Evolutionary conservation across 2,329 filamentous ascomycete genomes (phyloP), one percentile per base, ranked within the genome.

Genomic region (Penicillium sp.): DNA sequence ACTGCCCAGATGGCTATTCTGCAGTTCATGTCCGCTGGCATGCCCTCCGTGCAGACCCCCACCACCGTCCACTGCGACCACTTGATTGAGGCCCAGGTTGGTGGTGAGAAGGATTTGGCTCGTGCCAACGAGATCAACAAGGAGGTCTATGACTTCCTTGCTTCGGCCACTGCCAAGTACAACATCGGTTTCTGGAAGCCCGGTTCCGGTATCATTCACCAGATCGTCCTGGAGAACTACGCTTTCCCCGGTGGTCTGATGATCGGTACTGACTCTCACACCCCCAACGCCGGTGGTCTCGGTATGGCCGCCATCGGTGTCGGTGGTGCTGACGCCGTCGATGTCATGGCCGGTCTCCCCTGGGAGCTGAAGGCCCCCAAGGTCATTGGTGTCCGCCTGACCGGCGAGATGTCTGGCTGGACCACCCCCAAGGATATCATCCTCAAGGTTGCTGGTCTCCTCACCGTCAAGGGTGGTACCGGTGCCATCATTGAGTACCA

Each of bases 161-260:
- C 90, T 53, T 84, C 85, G 55, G 87, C 91, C 58, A 97, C 91
- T 72, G 90, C 90, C 68, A 98, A 97, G 80, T 98, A 97, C 81
- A 91, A 97, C 81, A 97, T 97, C 72, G 93, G 93, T 79, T 97
- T 97, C 85, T 98, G 93, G 93, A 89, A 83, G 73, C 93, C 93
- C 58, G 93, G 93, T 63, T 96, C 91, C 70, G 93, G 93, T 81
- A 98, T 97, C 72, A 98, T 98, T 64, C 93, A 98, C 78, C 93
- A 97, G 80, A 97, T 97, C 68, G 76, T 97, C 56, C 83, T 97
- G 50, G 93, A 98, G 79, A 97, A 97, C 81, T 97, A 97, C 73
- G 90, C 90, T 71, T 97, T 97, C 85, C 93, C 93, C 58, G 93
- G 93, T 81, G 91, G 86, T 82, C 83, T 98, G 50, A 83, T 98